Base-by-base conservation (phyloP, 1,139 yeast genomes). In the Schizosaccharomyces versatilis region DNA sequence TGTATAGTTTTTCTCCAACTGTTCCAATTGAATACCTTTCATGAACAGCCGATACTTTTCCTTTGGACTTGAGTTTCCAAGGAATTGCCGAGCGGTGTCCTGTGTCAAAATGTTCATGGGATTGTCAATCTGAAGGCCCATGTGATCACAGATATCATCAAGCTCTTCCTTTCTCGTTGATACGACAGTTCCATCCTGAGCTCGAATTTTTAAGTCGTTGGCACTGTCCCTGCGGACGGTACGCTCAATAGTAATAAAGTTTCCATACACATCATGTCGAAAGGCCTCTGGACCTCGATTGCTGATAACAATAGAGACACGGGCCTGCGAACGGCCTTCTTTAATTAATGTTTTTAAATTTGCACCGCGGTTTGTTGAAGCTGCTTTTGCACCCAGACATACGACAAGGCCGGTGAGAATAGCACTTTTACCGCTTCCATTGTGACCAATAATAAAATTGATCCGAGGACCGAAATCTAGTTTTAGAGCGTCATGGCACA, bases 361-460 rank as follows among this genome's bases (percentile, higher is more conserved):
- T 8, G 77, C 71, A 5, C 94, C 97, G 65, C 98, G 75, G 62
- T 82, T 82, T 0, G 98, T 90, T 56, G 80, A 86, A n/a, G 80
- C 73, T 0, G 97, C 96, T 62, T 81, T 83, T 1, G 95, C 95
- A n/a, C 98, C 98, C 8, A 90, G 69, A 6, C 95, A 94, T 10
- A 86, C 81, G 2, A 93, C 79, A 6, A 93, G 79, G 1, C 95
- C 97, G 0, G 97, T 88, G 59, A 93, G 69, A 38, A 93, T 75
- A 0, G 98, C 95, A 66, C 93, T 80, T 64, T 93, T 93, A 39
- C 99, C 99, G 40, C 94, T 81, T 1, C 99, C 99, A 63, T 93
- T 93, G 60, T 84, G 76, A 10, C 99, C 99, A 41, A 86, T 84
- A 57, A 93, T 84, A 63, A 93, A 85, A 66, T 90, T 93, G 60